These are phyloP conservation scores for Venturia oleaginea DNA, from an alignment of 2,329 filamentous ascomycete species.

Conservation along the genomic window DNA sequence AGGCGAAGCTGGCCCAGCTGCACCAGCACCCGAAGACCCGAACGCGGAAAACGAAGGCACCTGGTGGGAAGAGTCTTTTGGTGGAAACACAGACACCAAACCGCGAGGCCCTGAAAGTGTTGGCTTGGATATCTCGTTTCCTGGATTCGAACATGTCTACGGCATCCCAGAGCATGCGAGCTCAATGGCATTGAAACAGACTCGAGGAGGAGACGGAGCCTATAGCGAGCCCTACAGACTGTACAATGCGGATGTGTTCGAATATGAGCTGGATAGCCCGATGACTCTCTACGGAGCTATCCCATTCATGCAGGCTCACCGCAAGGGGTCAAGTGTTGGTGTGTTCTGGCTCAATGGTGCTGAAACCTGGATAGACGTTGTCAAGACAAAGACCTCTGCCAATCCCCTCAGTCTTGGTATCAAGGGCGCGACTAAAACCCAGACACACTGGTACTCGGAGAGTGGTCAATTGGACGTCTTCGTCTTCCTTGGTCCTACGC, in stretches of 20 bases:
- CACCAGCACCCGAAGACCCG: conserved; percentile 32
- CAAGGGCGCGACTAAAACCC: conserved; percentile 61
- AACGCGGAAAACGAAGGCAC: conserved; percentile 64
- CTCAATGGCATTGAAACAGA: conserved; percentile 79
- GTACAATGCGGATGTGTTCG: conserved; percentile 96
- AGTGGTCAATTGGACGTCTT: conserved; percentile 84
- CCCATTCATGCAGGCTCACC: conserved; percentile 95
- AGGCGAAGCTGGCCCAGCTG: conserved; percentile 41
- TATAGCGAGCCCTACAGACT: conserved; percentile 85
- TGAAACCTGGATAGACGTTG: conserved; percentile 94
- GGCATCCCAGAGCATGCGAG: conserved; percentile 92
- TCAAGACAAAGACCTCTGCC: conserved; percentile 62
- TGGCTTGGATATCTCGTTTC: conserved; percentile 82
- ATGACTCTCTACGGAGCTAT: conserved; percentile 99
- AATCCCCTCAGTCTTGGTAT: conserved; percentile 72
- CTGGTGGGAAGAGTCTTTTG: conserved; percentile 97
- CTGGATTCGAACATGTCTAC: conserved; percentile 84
- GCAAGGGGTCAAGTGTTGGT: conserved; percentile 84
- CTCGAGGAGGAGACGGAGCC: conserved; percentile 76
- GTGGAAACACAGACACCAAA: conserved; percentile 90
- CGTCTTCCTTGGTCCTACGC: conserved; percentile 83
- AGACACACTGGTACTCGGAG: conserved; percentile 97
- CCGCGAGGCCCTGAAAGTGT: conserved; percentile 91
- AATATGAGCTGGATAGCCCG: conserved; percentile 92
- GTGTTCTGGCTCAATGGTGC: conserved; percentile 97